Percentiles rank a stretch among this genome's conserved stretches.
Evolutionary conservation across 345 rosid species (phyloP).

Genomic region (Corchorus capsularis): DNA sequence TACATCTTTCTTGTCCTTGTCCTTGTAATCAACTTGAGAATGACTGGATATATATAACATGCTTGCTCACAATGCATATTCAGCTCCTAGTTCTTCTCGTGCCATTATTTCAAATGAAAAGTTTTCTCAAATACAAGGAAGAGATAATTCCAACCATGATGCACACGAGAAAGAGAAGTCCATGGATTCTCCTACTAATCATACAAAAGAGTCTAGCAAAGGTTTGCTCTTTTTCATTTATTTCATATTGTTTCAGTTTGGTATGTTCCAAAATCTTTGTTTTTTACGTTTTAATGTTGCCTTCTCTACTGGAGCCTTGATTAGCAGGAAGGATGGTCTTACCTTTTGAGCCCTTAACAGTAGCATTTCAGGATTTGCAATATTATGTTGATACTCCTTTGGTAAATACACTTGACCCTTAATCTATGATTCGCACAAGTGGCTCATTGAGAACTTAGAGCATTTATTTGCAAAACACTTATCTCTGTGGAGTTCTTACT

Average conservation of each 20-base stretch:
- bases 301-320: neutral
- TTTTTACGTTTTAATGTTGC: neutral
- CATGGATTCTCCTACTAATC: constrained; percentile 6
- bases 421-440: neutral
- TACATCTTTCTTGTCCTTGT: constrained; percentile 8
- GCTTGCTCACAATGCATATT: constrained; percentile 8
- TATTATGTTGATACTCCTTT: constrained; percentile 58
- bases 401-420: constrained; percentile 40
- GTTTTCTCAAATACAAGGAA: constrained; percentile 51
- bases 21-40: neutral
- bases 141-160: constrained; percentile 31
- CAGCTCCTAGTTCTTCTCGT: constrained; percentile 75
- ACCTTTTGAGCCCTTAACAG: constrained; percentile 59
- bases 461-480: neutral
- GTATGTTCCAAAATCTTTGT: neutral
- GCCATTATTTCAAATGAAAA: constrained; percentile 68
- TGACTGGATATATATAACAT: neutral
- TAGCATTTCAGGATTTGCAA: constrained; percentile 58
- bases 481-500: neutral
- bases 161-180: constrained; percentile 17
- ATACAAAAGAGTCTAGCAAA: constrained; percentile 16
- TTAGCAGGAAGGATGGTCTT: constrained; percentile 59
- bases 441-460: neutral
- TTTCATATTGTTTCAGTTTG: neutral
- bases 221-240: constrained; percentile 26